These are phyloP conservation scores for Fusarium lateritium DNA, from an alignment of 2,329 filamentous ascomycete species.

Conservation along the genomic window DNA sequence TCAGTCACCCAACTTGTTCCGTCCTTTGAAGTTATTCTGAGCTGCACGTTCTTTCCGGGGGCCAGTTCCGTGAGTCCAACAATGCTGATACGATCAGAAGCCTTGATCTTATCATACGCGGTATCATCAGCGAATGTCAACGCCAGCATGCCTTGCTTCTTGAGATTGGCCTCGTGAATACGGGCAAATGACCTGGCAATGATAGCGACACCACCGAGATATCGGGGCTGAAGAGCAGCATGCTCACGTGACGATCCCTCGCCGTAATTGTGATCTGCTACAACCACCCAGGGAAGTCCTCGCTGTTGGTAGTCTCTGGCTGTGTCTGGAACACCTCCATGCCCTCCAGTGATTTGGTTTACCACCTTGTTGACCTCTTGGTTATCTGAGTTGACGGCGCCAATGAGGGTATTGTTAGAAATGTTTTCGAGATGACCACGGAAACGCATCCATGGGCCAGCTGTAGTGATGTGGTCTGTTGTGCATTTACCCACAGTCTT, in stretches of 20 bases:
- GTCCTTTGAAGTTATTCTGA: constrained; percentile 11
- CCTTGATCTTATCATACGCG: constrained; percentile 85
- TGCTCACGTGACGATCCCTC: constrained; percentile 94
- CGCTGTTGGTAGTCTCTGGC: constrained; percentile 14
- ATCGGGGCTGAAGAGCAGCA: constrained; percentile 90
- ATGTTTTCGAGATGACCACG: constrained; percentile 54
- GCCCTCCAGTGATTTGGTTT: constrained; percentile 6
- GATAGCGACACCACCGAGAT: constrained; percentile 87
- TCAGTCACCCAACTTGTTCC: constrained; percentile 15
- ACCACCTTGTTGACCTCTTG: constrained; percentile 79
- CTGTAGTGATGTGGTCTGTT: constrained; percentile 58
- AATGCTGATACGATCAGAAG: constrained; percentile 28
- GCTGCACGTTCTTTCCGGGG: constrained; percentile 7
- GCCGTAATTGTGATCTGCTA: constrained; percentile 97
- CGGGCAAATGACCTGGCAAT: constrained; percentile 91
- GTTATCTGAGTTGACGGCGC: constrained; percentile 78
- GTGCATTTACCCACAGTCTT: constrained; percentile 57
- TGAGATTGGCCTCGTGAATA: constrained; percentile 95
- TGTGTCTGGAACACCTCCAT: constrained; percentile 9
- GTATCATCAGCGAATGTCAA: constrained; percentile 89
- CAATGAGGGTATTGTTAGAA: constrained; percentile 77
- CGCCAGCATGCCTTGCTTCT: constrained; percentile 97
- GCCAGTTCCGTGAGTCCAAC: constrained; percentile 14
- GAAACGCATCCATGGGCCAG: constrained; percentile 57
- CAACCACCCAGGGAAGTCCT: constrained; percentile 79